Evolutionary conservation across 441 rosid genomes (phyloP).

Genomic region (Melastoma candidum): DNA sequence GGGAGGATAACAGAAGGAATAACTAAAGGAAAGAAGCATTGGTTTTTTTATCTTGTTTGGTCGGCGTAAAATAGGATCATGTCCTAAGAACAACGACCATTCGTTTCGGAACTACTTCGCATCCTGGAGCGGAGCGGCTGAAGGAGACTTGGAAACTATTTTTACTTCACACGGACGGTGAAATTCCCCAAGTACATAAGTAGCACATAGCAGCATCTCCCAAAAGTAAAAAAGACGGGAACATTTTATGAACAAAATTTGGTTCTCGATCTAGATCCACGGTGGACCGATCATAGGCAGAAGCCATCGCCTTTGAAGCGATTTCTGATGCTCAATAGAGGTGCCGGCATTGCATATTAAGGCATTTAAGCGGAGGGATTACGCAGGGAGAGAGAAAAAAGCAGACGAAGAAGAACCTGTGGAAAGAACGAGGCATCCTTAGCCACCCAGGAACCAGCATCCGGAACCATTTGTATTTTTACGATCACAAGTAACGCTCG

Average conservation of each 20-base stretch:
- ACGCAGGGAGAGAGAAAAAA: conserved; percentile 1
- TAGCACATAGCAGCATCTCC: neutral
- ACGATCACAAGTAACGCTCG: conserved; percentile 51
- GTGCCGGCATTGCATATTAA: conserved; percentile 2
- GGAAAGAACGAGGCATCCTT: neutral
- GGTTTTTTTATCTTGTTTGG: too few relatives aligned
- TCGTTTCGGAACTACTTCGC: too few relatives aligned
- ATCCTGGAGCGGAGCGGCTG: too few relatives aligned
- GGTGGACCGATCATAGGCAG: conserved; percentile 2
- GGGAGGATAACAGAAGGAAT: conserved; percentile 2
- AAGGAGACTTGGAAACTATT: too few relatives aligned
- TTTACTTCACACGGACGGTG: neutral
- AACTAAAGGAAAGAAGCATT: too few relatives aligned
- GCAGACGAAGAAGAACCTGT: conserved; percentile 1
- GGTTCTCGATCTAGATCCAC: neutral
- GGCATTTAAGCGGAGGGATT: conserved; percentile 4
- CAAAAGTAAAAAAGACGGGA: neutral
- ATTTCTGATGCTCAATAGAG: conserved; percentile 4
- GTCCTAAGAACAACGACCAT: too few relatives aligned
- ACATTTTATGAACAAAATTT: conserved; percentile 4
- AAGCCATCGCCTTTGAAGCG: conserved; percentile 3
- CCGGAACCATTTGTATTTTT: neutral
- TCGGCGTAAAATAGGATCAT: too few relatives aligned
- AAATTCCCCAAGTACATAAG: neutral
- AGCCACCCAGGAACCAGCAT: conserved; percentile 1